Evolutionary conservation across 352 stramenopile genomes (phyloP).

Genomic region (Pythium sukuiense): DNA sequence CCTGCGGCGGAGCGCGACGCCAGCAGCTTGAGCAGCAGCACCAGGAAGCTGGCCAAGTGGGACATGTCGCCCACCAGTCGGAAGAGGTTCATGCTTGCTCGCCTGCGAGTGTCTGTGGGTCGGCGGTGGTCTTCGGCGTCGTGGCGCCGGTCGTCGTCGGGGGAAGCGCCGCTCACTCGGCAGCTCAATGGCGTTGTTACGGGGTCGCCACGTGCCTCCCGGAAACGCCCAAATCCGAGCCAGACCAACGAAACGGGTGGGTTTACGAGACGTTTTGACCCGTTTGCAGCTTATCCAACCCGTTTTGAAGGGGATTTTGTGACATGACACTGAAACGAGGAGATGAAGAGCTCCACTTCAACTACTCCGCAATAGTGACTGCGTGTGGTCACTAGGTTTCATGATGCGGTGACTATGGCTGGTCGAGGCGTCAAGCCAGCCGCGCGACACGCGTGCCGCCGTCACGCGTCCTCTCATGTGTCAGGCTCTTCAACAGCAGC

Average conservation of each 20-base stretch:
- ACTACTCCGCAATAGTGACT: slow-evolving; percentile 11
- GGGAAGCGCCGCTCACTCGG: background rate
- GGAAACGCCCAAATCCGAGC: slow-evolving; percentile 11
- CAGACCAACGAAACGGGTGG: slow-evolving; percentile 19
- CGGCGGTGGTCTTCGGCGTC: background rate
- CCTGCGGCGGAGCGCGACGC: slow-evolving; percentile 77
- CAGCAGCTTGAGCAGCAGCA: slow-evolving; percentile 97
- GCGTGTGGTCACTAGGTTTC: background rate
- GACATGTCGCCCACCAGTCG: slow-evolving; percentile 98
- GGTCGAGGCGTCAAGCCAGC: background rate
- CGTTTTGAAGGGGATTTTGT: background rate
- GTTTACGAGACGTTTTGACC: slow-evolving; percentile 5
- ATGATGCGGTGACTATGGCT: background rate
- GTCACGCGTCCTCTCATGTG: background rate
- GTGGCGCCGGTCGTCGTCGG: background rate
- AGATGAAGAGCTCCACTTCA: slow-evolving; percentile 14
- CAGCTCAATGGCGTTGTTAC: background rate
- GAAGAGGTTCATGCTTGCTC: slow-evolving; percentile 93
- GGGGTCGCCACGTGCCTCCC: slow-evolving; percentile 24
- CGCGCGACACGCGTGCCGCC: background rate
- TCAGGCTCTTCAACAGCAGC: background rate
- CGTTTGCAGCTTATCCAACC: background rate
- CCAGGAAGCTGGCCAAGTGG: slow-evolving; percentile 98
- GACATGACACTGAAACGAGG: background rate
- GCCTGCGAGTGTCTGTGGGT: background rate